phyloP scores from a whole-genome alignment of 805 yeast species.

The Clavispora fructus region DNA sequence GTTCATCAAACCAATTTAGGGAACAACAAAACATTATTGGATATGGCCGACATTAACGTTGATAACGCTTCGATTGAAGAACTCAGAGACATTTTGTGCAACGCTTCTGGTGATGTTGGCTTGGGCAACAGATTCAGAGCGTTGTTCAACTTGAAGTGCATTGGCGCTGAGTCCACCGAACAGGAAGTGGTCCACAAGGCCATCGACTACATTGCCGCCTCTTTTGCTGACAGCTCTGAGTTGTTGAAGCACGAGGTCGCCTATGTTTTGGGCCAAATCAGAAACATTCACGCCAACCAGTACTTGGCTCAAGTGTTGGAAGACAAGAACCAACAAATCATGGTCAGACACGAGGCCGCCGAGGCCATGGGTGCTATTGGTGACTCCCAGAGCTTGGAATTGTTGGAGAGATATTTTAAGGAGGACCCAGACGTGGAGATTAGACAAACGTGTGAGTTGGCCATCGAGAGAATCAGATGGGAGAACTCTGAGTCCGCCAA shows the following conservation, averaged over 20 bases:
- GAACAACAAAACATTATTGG: not conserved
- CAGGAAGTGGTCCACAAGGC: slow-evolving; percentile 57
- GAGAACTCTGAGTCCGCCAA: slow-evolving; percentile 64
- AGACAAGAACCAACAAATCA: slow-evolving; percentile 67
- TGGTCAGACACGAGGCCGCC: slow-evolving; percentile 99
- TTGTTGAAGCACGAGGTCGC: slow-evolving; percentile 96
- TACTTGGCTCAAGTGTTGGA: slow-evolving; percentile 66
- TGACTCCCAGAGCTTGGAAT: slow-evolving; percentile 62
- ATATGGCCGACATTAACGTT: slow-evolving; percentile 33
- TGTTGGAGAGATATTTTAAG: slow-evolving; percentile 57
- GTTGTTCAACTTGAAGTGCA: slow-evolving; percentile 78
- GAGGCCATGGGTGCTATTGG: slow-evolving; percentile 98
- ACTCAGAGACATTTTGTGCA: slow-evolving; percentile 64
- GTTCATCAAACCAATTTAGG: not conserved
- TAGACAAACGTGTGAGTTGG: slow-evolving; percentile 95
- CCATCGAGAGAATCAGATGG: slow-evolving; percentile 93
- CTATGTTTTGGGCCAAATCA: slow-evolving; percentile 93
- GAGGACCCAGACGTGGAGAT: slow-evolving; percentile 84
- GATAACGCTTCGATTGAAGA: slow-evolving; percentile 51
- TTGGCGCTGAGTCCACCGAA: slow-evolving; percentile 67
- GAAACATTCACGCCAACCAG: slow-evolving; percentile 74
- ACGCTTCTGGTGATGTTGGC: slow-evolving; percentile 61
- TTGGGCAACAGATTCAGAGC: slow-evolving; percentile 92
- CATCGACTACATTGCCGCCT: slow-evolving; percentile 77
- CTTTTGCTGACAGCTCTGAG: slow-evolving; percentile 79